A percentile compares a stretch with the other conserved stretches of the same genome.
Evolutionary conservation across 768 basidiomycete species (phyloP).

Genomic region (Hericium rajendrae): DNA sequence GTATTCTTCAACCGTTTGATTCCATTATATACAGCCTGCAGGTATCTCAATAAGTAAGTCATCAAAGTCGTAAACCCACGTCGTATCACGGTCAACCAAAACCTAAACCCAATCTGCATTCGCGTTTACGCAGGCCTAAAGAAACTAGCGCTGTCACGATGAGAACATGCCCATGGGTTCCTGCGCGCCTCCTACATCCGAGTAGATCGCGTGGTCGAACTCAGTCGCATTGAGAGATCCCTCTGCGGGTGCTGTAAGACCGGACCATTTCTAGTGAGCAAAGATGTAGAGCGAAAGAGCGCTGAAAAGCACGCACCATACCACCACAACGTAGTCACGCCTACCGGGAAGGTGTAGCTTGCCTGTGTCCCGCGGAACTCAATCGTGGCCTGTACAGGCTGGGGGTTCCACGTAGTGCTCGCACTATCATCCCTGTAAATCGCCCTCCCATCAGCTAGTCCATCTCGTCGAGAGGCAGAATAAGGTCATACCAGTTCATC

Average conservation of each 20-base stretch:
- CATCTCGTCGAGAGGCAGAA: neutral
- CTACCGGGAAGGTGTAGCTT: constrained; percentile 69
- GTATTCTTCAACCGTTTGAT: no score
- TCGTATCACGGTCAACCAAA: no score
- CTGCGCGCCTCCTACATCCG: neutral
- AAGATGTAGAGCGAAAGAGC: neutral
- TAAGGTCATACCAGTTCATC: constrained; percentile 55
- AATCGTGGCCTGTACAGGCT: constrained; percentile 47
- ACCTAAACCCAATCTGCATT: no score
- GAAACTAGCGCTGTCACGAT: no score
- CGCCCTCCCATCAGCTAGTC: constrained; percentile 2
- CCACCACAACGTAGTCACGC: constrained; percentile 52
- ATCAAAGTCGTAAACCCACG: no score
- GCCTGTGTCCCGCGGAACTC: constrained; percentile 61
- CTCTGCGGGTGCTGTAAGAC: neutral
- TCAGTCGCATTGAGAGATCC: neutral
- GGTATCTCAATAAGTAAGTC: no score
- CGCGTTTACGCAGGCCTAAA: no score
- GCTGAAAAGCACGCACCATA: constrained; percentile 20
- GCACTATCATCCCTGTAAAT: constrained; percentile 35
- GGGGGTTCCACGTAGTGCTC: constrained; percentile 44
- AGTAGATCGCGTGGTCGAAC: neutral
- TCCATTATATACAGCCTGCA: no score
- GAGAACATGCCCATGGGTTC: neutral
- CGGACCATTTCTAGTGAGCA: neutral